Percentiles rank a stretch among this genome's conserved stretches.
phyloP scores from a whole-genome alignment of 495 filamentous ascomycete genomes.

The Xylaria flabelliformis region DNA sequence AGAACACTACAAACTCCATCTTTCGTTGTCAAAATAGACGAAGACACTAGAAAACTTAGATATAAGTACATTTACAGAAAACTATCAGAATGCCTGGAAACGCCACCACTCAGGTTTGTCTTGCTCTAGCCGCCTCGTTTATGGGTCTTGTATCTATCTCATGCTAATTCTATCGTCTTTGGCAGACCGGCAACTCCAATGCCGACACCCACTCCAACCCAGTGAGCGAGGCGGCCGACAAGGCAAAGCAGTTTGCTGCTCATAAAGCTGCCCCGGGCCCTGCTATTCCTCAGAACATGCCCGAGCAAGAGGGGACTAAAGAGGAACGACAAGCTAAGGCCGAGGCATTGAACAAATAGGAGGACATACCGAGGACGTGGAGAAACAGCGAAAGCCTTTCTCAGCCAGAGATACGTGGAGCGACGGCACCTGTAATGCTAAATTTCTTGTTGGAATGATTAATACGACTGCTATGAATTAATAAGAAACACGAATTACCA shows the following conservation, averaged over 20 bases:
- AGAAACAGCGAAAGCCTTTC: neutral
- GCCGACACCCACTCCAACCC: slow-evolving; percentile 41
- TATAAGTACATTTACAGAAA: slow-evolving; percentile 17
- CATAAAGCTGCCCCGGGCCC: slow-evolving; percentile 59
- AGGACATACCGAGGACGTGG: neutral
- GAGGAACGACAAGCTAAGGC: slow-evolving; percentile 71
- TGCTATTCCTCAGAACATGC: slow-evolving; percentile 54
- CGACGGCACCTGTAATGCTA: neutral
- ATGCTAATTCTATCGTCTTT: neutral
- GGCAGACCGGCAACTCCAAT: slow-evolving; percentile 42
- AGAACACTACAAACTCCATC: neutral
- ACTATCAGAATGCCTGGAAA: slow-evolving; percentile 38
- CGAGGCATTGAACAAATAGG: slow-evolving; percentile 69
- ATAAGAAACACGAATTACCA: slow-evolving; percentile 4
- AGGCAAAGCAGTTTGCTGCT: slow-evolving; percentile 46
- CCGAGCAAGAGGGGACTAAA: slow-evolving; percentile 62
- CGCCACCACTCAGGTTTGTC: slow-evolving; percentile 35
- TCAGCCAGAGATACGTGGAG: neutral
- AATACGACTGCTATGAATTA: slow-evolving; percentile 11
- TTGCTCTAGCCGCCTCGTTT: slow-evolving; percentile 2
- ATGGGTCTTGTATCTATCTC: neutral
- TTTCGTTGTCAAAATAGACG: neutral
- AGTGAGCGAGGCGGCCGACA: slow-evolving; percentile 40
- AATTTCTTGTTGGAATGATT: neutral
- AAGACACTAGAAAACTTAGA: slow-evolving; percentile 13